Percentiles rank a stretch among this genome's conserved stretches.
Conservation (phyloP, 805 yeast genomes). For the Ogataea thermomethanolica region DNA sequence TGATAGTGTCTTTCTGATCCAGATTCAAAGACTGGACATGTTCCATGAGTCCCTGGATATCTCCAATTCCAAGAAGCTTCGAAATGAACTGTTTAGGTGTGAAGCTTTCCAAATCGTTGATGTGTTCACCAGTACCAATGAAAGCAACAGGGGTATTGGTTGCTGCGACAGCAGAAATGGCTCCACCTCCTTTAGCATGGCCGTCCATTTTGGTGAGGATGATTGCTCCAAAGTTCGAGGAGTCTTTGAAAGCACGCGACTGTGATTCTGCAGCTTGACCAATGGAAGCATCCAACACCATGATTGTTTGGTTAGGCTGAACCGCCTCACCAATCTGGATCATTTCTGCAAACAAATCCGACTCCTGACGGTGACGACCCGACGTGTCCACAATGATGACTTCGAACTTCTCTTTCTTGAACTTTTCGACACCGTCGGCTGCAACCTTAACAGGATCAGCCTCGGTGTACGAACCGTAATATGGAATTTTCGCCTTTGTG, state of each 20-base stretch:
- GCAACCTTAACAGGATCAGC: slow-evolving; percentile 95
- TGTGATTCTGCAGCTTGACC: slow-evolving; percentile 98
- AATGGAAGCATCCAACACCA: slow-evolving; percentile 96
- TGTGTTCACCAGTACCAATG: slow-evolving; percentile 98
- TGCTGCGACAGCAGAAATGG: slow-evolving; percentile 97
- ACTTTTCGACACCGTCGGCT: slow-evolving; percentile 84
- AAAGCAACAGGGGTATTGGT: slow-evolving; percentile 92
- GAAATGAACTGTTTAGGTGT: slow-evolving; percentile 87
- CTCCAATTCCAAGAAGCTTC: slow-evolving; percentile 93
- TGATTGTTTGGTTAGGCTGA: slow-evolving; percentile 90
- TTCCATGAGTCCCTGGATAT: slow-evolving; percentile 88
- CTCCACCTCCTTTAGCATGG: slow-evolving; percentile 99
- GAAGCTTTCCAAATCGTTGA: slow-evolving; percentile 86
- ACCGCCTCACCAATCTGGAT: slow-evolving; percentile 85
- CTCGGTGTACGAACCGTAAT: slow-evolving; percentile 91
- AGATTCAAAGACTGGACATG: slow-evolving; percentile 85
- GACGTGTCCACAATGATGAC: slow-evolving; percentile 95
- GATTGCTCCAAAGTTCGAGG: slow-evolving; percentile 91
- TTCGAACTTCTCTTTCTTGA: slow-evolving; percentile 87
- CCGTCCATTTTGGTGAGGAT: slow-evolving; percentile 97
- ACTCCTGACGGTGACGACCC: slow-evolving; percentile 96
- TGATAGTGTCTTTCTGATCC: slow-evolving; percentile 86
- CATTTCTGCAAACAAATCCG: slow-evolving; percentile 90
- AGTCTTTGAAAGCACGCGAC: slow-evolving; percentile 89
- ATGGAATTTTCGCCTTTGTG: slow-evolving; percentile 90